Evolutionary conservation across 2,329 filamentous ascomycete species (phyloP), one percentile per base, ranked within the genome.

Genomic region (Pseudogymnoascus sp.): DNA sequence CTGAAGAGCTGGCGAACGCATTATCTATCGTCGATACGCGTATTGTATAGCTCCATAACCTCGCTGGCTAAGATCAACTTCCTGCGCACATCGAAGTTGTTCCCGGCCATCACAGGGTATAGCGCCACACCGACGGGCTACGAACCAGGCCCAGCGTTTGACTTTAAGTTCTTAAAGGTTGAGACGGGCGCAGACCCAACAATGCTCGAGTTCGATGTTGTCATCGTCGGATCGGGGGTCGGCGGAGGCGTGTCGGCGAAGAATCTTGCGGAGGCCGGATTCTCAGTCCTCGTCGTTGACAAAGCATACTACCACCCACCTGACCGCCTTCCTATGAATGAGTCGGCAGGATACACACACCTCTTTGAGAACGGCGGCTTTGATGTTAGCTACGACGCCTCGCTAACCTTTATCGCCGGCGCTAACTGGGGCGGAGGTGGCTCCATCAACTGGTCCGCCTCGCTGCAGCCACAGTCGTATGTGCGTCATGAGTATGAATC

Each of bases 161-260:
- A 71, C 19, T 71, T 68, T 56, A 59, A 67, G 2, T 72, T 73
- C 21, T 33, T 67, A 13, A 66, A 70, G 59, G 68, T 71, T 19
- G 23, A 58, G 9, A 38, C 60, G 2, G 33, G 62, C 2, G 58
- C 67, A 2, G 71, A 68, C 3, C 76, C 82, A 0, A 82, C 85
- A 63, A 77, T 79, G 2, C 74, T 95, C 37, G 83, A 90, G 58
- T 86, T 88, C 0, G 92, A 96, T 71, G 83, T 95, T 0, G 83
- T 95, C 37, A 84, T 96, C 61, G 80, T 96, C 15, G 92, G 92
- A 2, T 94, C 89, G 35, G 92, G 92, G 23, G 95, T 89, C 66
- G 92, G 92, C 63, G 91, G 89, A 35, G 89, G 80, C 8, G 90
- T 96, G 0, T 82, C 81, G 30, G 91, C 92, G 18, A 92, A 92